These are phyloP conservation scores for Saturnispora mendoncae DNA, from an alignment of 805 yeast species.

Conservation along the genomic window DNA sequence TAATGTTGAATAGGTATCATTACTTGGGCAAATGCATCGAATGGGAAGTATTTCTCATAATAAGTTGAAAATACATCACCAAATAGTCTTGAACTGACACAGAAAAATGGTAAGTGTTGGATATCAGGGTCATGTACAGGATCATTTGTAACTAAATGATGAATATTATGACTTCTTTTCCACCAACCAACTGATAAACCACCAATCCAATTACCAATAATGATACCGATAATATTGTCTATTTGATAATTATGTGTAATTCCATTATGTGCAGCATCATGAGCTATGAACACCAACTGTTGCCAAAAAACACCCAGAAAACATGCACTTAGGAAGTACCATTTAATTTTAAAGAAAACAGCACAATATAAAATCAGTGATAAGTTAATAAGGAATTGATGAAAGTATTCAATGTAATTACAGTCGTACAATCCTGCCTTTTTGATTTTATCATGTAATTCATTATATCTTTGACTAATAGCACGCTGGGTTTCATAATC, in stretches of 20 bases:
- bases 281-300: slow-evolving; percentile 79
- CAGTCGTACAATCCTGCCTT: slow-evolving; percentile 62
- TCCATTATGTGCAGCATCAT: slow-evolving; percentile 83
- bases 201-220: slow-evolving; percentile 73
- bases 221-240: slow-evolving; percentile 66
- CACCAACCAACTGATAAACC: slow-evolving; percentile 91
- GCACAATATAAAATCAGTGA: slow-evolving; percentile 43
- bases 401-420: slow-evolving; percentile 61
- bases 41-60: slow-evolving; percentile 58
- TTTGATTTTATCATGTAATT: slow-evolving; percentile 47
- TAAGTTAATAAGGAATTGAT: slow-evolving; percentile 56
- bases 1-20: slow-evolving; percentile 59
- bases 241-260: slow-evolving; percentile 72
- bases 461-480: slow-evolving; percentile 49
- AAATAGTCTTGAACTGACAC: slow-evolving; percentile 66
- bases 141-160: slow-evolving; percentile 83
- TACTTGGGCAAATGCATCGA: slow-evolving; percentile 54
- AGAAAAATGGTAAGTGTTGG: slow-evolving; percentile 87
- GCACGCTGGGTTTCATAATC: slow-evolving; percentile 58
- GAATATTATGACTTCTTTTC: slow-evolving; percentile 92
- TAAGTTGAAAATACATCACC: slow-evolving; percentile 69
- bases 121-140: slow-evolving; percentile 93
- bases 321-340: slow-evolving; percentile 50
- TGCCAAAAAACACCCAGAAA: slow-evolving; percentile 78
- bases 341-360: slow-evolving; percentile 37